phyloP scores from a whole-genome alignment of 2,329 filamentous ascomycete species.

The Microdochium nivale region DNA sequence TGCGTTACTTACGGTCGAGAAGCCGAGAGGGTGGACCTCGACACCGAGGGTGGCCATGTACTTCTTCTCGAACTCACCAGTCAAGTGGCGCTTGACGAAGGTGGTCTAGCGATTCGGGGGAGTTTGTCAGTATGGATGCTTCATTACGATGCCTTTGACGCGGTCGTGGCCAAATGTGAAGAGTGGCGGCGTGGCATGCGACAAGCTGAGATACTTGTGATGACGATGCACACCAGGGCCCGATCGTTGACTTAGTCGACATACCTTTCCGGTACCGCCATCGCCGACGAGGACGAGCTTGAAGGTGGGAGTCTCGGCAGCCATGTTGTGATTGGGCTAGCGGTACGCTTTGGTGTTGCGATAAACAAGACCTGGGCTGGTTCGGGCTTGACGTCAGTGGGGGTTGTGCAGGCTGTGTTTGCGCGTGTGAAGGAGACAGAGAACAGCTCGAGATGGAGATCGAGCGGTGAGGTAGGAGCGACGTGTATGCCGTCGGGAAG shows the following conservation, averaged over 20 bases:
- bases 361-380: conserved; percentile 34
- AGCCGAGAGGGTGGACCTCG: conserved; percentile 96
- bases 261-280: conserved; percentile 98
- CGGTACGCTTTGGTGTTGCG: conserved; percentile 6
- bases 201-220: conserved; percentile 10
- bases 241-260: conserved; percentile 16
- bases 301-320: conserved; percentile 65
- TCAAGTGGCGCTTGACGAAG: conserved; percentile 99
- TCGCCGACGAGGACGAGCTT: conserved; percentile 99
- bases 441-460: neutral
- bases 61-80: conserved; percentile 99
- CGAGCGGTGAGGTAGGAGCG: neutral
- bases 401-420: conserved; percentile 3
- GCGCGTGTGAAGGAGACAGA: neutral
- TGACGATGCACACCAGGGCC: conserved; percentile 5
- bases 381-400: conserved; percentile 16
- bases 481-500: neutral
- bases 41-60: conserved; percentile 99
- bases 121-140: conserved; percentile 5
- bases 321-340: conserved; percentile 12
- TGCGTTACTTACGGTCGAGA: conserved; percentile 77
- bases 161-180: neutral
- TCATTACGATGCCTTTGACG: neutral
- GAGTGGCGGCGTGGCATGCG: neutral
- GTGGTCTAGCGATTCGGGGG: conserved; percentile 63